Evolutionary conservation across 345 rosid genomes (phyloP).

Genomic region (Passiflora organensis): DNA sequence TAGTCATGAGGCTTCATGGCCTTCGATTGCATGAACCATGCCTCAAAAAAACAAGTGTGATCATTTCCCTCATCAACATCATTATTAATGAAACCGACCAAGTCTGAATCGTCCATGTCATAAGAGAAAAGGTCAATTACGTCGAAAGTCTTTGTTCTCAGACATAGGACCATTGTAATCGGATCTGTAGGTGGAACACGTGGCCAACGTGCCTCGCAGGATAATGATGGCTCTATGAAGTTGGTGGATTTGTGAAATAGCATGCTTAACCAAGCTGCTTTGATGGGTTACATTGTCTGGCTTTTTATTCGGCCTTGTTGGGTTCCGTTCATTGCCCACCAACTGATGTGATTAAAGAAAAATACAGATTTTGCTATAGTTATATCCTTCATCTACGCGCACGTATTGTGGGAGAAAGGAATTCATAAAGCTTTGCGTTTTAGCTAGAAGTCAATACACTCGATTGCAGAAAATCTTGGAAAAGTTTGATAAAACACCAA

Average conservation of each 20-base stretch:
- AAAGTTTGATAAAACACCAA: slow-evolving; percentile 18
- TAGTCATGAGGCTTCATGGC: slow-evolving; percentile 1
- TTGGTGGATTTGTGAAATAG: background rate
- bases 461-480: slow-evolving; percentile 16
- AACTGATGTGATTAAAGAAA: background rate
- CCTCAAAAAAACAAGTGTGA: slow-evolving; percentile 21
- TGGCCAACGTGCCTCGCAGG: slow-evolving; percentile 7
- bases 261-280: slow-evolving; percentile 3
- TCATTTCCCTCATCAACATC: slow-evolving; percentile 26
- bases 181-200: slow-evolving; percentile 37
- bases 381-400: too few relatives aligned
- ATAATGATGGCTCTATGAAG: slow-evolving; percentile 4
- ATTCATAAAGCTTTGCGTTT: too few relatives aligned
- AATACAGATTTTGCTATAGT: too few relatives aligned
- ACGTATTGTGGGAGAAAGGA: too few relatives aligned
- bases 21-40: slow-evolving; percentile 27
- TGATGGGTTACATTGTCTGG: background rate
- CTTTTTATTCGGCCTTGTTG: background rate
- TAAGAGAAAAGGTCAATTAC: slow-evolving; percentile 2
- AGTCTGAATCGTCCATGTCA: slow-evolving; percentile 12
- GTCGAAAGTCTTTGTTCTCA: background rate
- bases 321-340: too few relatives aligned
- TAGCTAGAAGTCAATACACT: too few relatives aligned
- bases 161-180: slow-evolving; percentile 8
- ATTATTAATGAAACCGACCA: slow-evolving; percentile 17